phyloP scores from a whole-genome alignment of 1,139 yeast genomes.

The Wickerhamiella pararugosa region DNA sequence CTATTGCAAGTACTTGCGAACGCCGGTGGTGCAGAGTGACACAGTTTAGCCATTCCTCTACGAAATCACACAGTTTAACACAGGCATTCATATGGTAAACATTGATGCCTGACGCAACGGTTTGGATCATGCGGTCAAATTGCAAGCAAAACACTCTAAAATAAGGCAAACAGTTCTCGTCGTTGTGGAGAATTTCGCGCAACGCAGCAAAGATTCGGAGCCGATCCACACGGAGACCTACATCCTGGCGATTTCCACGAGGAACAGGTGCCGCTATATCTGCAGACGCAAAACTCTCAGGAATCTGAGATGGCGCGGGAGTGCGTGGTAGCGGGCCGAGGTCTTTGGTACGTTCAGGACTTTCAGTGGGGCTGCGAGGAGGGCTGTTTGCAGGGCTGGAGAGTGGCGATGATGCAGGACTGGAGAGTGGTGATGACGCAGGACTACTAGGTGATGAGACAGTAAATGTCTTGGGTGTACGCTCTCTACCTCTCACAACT shows the following conservation, averaged over 20 bases:
- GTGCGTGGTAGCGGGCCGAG: too few relatives aligned
- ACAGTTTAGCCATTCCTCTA: conserved; percentile 27
- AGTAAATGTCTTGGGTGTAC: too few relatives aligned
- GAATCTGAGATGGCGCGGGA: too few relatives aligned
- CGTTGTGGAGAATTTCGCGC: conserved; percentile 26
- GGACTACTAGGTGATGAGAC: too few relatives aligned
- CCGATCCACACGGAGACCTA: conserved; percentile 21
- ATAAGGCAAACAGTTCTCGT: conserved; percentile 20
- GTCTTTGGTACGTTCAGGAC: too few relatives aligned
- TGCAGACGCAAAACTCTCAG: too few relatives aligned
- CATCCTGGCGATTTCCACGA: too few relatives aligned
- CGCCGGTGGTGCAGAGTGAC: conserved; percentile 18
- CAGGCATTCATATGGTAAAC: conserved; percentile 31
- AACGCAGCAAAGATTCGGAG: conserved; percentile 21
- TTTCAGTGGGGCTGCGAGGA: too few relatives aligned
- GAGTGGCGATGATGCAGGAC: too few relatives aligned
- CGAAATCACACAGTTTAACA: conserved; percentile 34
- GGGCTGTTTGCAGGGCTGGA: too few relatives aligned
- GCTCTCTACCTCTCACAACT: not conserved
- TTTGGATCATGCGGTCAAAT: conserved; percentile 26
- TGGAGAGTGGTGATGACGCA: too few relatives aligned
- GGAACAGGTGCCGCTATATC: too few relatives aligned
- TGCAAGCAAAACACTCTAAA: conserved; percentile 22
- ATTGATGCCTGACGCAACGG: conserved; percentile 24
- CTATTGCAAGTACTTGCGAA: conserved; percentile 17